Evolutionary conservation across 192 early-diverging fungal genomes (phyloP).

Genomic region (Coemansia sp.): DNA sequence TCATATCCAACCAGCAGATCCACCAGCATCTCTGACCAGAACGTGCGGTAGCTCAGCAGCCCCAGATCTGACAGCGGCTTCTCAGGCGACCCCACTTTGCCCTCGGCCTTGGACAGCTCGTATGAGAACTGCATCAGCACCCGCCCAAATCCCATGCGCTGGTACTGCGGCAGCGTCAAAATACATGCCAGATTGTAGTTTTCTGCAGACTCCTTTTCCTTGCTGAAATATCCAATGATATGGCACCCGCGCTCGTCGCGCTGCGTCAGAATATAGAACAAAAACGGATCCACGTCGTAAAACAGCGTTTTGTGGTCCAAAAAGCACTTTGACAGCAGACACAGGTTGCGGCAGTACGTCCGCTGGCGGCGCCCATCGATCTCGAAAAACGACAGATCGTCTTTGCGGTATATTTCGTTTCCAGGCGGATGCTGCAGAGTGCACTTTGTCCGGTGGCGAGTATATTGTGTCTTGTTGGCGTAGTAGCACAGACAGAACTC

Average conservation of each 20-base stretch:
- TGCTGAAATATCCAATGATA: constrained; percentile 97
- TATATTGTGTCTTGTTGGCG: constrained; percentile 69
- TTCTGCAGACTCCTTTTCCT: constrained; percentile 96
- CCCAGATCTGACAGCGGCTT: constrained; percentile 98
- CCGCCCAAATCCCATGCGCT: constrained; percentile 93
- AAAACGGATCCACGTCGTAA: constrained; percentile 97
- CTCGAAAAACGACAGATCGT: constrained; percentile 94
- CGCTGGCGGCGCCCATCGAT: constrained; percentile 95
- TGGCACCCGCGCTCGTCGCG: constrained; percentile 85
- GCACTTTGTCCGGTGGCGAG: constrained; percentile 85
- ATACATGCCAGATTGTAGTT: constrained; percentile 99
- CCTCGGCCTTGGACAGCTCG: constrained; percentile 91
- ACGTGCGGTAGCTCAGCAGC: constrained; percentile 89
- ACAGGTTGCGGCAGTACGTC: constrained; percentile 92
- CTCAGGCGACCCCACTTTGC: constrained; percentile 92
- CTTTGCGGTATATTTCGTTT: constrained; percentile 97
- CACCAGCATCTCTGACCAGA: constrained; percentile 91
- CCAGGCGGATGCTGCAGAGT: constrained; percentile 93
- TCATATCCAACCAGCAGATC: constrained; percentile 68
- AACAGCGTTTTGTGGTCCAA: constrained; percentile 99
- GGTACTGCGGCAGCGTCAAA: constrained; percentile 94
- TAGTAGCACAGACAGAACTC: constrained; percentile 93
- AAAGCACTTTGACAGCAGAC: constrained; percentile 93
- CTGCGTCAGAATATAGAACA: constrained; percentile 95
- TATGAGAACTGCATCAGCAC: constrained; percentile 96